These are phyloP conservation scores for Vigna mungo DNA, from an alignment of 306 rosid genomes.

Conservation along the genomic window DNA sequence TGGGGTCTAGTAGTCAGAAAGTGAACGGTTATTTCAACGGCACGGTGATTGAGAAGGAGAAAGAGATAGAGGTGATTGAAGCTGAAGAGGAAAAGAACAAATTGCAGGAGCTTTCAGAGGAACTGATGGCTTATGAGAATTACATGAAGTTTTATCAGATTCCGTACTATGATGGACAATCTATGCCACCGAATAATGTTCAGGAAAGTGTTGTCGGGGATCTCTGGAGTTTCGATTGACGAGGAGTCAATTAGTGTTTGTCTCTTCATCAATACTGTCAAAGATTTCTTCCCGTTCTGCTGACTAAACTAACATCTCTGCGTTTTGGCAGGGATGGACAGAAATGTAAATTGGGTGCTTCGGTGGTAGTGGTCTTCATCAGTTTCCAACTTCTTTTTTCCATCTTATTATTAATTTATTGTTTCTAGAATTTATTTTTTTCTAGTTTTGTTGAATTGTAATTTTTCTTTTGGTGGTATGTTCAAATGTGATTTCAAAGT, in stretches of 20 bases:
- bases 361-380: background rate
- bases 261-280: constrained; percentile 12
- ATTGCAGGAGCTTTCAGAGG: constrained; percentile 77
- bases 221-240: constrained; percentile 83
- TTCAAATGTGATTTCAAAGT: constrained; percentile 5
- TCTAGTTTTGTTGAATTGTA: constrained; percentile 39
- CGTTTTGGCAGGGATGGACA: constrained; percentile 25
- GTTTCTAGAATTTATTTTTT: constrained; percentile 1
- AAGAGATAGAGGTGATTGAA: constrained; percentile 25
- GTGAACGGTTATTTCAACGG: constrained; percentile 1
- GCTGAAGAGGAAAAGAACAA: constrained; percentile 51
- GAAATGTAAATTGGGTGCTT: constrained; percentile 40
- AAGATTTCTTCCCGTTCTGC: background rate
- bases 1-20: constrained; percentile 33
- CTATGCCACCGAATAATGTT: constrained; percentile 46
- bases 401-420: constrained; percentile 6
- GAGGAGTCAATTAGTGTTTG: background rate
- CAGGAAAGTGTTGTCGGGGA: constrained; percentile 70
- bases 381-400: constrained; percentile 12
- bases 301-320: constrained; percentile 20
- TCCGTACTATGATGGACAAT: constrained; percentile 83
- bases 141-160: constrained; percentile 86
- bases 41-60: constrained; percentile 29
- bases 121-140: constrained; percentile 82
- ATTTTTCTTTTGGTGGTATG: constrained; percentile 13